phyloP scores from a whole-genome alignment of 2,329 filamentous ascomycete species.

The Herpomyces periplanetae region DNA sequence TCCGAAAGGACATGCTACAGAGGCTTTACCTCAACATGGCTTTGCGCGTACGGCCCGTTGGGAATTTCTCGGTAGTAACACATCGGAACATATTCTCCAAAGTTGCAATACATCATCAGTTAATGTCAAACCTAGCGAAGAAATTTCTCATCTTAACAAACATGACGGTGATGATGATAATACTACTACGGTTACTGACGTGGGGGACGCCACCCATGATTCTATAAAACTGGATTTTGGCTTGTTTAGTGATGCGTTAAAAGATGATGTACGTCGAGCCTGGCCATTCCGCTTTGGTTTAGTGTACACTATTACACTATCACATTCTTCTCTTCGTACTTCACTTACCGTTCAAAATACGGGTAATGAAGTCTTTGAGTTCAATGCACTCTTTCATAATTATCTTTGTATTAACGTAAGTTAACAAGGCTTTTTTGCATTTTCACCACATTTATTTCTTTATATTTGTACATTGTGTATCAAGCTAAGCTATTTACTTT shows the following conservation, averaged over 20 bases:
- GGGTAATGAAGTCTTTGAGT: slow-evolving; percentile 42
- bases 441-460: too few species aligned
- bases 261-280: slow-evolving; percentile 21
- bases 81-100: slow-evolving; percentile 17
- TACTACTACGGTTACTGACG: too few species aligned
- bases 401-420: slow-evolving; percentile 45
- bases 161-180: too few species aligned
- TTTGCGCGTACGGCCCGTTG: slow-evolving; percentile 63
- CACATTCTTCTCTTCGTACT: slow-evolving; percentile 31
- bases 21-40: slow-evolving; percentile 54
- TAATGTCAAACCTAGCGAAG: too few species aligned
- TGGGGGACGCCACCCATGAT: slow-evolving; percentile 13
- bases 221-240: slow-evolving; percentile 86
- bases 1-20: slow-evolving; percentile 33
- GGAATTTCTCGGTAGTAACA: slow-evolving; percentile 73
- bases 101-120: slow-evolving; percentile 9
- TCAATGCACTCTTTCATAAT: slow-evolving; percentile 62
- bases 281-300: slow-evolving; percentile 69
- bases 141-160: too few species aligned
- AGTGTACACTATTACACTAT: slow-evolving; percentile 66
- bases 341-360: slow-evolving; percentile 63
- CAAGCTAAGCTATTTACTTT: too few species aligned
- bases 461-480: too few species aligned
- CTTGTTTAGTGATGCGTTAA: slow-evolving; percentile 29
- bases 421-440: too few species aligned